Evolutionary conservation across 345 rosid genomes (phyloP), one percentile per base, ranked within the genome.

Genomic region (Brassica cretica): DNA sequence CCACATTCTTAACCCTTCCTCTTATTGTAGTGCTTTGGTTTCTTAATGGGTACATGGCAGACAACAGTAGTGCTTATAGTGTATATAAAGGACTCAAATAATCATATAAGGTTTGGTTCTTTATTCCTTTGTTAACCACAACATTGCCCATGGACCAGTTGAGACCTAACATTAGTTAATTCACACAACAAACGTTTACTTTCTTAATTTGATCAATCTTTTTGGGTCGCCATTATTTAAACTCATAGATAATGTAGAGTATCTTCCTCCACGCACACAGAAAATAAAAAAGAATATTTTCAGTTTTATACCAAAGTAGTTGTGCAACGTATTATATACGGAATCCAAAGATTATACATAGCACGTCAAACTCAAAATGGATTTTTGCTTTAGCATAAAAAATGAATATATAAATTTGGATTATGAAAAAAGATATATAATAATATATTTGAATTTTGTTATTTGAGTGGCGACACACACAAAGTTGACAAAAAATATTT

Each of bases 11-110:
- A 27, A 27, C 30, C 30, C 30, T 27, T 27, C 30, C 30, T 27
- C 53, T 46, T 46, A 12, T 12, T 46, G 53, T 46, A 46, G 53
- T 46, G 18, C 56, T 49, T 33, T 51, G 8, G 5, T 46, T 32
- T 66, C 16, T 30, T 75, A 58, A 37, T 25, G 58, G 39, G 60
- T 44, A 56, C 19, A 56, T 75, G 72, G 78, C 72, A 56, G 78
- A 75, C 72, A 75, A 25, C 16, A n/a, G 56, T 25, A 37, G 32
- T 67, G 78, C 15, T 66, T 25, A 10, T 49, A 51, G 51, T 64
- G 55, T 49, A 49, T 6, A 6, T 11, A 73, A 74, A n/a, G 10
- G 9, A 66, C 29, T 24, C 71, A 56, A 66, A 24, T 74, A 37
- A 66, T 55, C 58, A 64, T 53, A 55, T 46, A 12, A 49, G 39